Evolutionary conservation across 2,329 filamentous ascomycete genomes (phyloP).

Genomic region (Juglanconis juglandina): DNA sequence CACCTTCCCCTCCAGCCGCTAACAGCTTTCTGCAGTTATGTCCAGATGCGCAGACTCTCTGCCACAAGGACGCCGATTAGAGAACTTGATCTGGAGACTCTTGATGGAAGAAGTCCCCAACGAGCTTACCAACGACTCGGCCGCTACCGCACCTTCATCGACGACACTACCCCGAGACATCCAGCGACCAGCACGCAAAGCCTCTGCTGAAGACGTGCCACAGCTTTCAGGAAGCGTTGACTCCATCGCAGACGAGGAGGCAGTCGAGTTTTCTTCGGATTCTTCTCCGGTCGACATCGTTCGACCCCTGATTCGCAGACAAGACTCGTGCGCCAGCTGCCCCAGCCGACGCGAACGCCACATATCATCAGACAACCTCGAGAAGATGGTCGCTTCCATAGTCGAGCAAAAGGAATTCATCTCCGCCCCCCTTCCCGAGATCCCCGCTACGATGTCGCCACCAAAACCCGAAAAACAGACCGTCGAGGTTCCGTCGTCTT

Average conservation of each 20-base stretch:
- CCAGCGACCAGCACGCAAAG: slow-evolving; percentile 24
- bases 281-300: slow-evolving; percentile 55
- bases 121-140: slow-evolving; percentile 29
- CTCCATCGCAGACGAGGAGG: slow-evolving; percentile 67
- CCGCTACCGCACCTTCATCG: slow-evolving; percentile 37
- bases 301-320: slow-evolving; percentile 65
- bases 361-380: slow-evolving; percentile 86
- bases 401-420: slow-evolving; percentile 81
- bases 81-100: slow-evolving; percentile 93
- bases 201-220: slow-evolving; percentile 55
- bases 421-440: slow-evolving; percentile 47
- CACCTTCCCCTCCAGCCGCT: slow-evolving; percentile 6
- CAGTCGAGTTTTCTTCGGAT: slow-evolving; percentile 54
- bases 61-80: slow-evolving; percentile 85
- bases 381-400: slow-evolving; percentile 91
- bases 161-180: slow-evolving; percentile 50
- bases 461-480: slow-evolving; percentile 44
- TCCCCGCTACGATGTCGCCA: slow-evolving; percentile 34
- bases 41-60: slow-evolving; percentile 91
- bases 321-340: slow-evolving; percentile 68
- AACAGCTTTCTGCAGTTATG: slow-evolving; percentile 62
- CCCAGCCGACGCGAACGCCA: slow-evolving; percentile 77
- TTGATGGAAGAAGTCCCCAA: slow-evolving; percentile 73
- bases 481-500: slow-evolving; percentile 27
- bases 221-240: slow-evolving; percentile 76